Percentiles rank a stretch among this genome's conserved stretches.
These are phyloP conservation scores for Lithocarpus polystachyus DNA, from an alignment of 306 rosid species.

Conservation along the genomic window DNA sequence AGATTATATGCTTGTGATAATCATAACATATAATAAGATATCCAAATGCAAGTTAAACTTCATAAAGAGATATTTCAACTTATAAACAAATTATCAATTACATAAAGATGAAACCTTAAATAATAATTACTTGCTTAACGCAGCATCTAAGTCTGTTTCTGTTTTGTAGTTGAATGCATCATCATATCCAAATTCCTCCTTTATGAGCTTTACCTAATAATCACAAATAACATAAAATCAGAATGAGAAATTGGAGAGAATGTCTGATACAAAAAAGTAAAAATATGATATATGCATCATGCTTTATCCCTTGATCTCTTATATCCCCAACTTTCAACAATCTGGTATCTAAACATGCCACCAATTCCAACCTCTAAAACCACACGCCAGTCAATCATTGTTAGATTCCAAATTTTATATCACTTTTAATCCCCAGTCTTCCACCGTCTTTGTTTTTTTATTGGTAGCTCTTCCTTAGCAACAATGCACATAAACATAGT, in stretches of 20 bases:
- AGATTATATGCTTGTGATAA: background rate
- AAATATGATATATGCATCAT: background rate
- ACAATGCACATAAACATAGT: background rate
- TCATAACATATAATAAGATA: background rate
- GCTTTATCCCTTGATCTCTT: background rate
- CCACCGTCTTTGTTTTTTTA: background rate
- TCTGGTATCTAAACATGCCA: background rate
- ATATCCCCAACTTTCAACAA: background rate
- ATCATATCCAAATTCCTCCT: conserved; percentile 67
- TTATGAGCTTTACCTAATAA: conserved; percentile 53
- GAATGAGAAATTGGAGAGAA: background rate
- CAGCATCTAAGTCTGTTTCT: conserved; percentile 53
- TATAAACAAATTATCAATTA: background rate
- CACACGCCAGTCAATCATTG: background rate
- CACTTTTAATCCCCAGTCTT: background rate
- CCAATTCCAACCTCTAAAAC: background rate
- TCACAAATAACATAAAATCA: background rate
- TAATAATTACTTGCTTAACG: conserved; percentile 42
- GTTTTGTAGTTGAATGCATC: conserved; percentile 66
- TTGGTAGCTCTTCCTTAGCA: background rate
- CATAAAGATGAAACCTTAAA: background rate
- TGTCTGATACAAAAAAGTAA: background rate
- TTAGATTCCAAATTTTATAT: background rate
- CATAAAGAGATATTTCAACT: background rate
- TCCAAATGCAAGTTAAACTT: background rate